A percentile compares a stretch with the other conserved stretches of the same genome.
These are phyloP conservation scores for Phytophthora chlamydospora DNA, from an alignment of 352 stramenopile species.

Conservation along the genomic window DNA sequence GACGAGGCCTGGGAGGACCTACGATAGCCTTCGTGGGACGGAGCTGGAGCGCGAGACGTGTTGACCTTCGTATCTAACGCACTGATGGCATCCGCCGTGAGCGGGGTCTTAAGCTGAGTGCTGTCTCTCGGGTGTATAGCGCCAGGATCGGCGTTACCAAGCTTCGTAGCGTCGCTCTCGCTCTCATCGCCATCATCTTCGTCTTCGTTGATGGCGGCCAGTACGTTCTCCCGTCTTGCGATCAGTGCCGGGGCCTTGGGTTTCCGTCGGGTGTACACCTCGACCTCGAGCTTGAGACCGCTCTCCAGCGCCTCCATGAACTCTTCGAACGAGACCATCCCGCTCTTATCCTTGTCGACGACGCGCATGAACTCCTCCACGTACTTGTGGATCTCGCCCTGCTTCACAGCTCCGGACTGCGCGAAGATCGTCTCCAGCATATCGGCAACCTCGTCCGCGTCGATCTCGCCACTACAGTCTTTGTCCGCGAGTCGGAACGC, in stretches of 20 bases:
- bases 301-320: slow-evolving; percentile 84
- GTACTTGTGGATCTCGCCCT: slow-evolving; percentile 75
- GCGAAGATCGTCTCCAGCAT: slow-evolving; percentile 77
- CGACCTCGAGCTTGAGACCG: slow-evolving; percentile 76
- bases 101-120: slow-evolving; percentile 4
- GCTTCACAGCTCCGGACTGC: slow-evolving; percentile 63
- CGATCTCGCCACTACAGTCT: slow-evolving; percentile 76
- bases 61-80: slow-evolving; percentile 17
- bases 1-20: slow-evolving; percentile 33
- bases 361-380: slow-evolving; percentile 80
- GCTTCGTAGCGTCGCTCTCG: slow-evolving; percentile 13
- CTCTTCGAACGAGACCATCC: slow-evolving; percentile 83
- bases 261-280: slow-evolving; percentile 47
- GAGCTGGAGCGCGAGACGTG: slow-evolving; percentile 20
- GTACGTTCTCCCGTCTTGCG: slow-evolving; percentile 19
- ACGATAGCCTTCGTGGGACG: slow-evolving; percentile 9
- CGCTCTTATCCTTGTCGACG: slow-evolving; percentile 65
- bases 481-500: slow-evolving; percentile 73
- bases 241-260: not conserved
- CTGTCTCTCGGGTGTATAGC: slow-evolving; percentile 1
- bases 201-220: slow-evolving; percentile 28
- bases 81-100: slow-evolving; percentile 13
- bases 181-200: slow-evolving; percentile 16
- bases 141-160: slow-evolving; percentile 8
- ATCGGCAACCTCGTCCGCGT: slow-evolving; percentile 64